These are phyloP conservation scores for Dimocarpus longan DNA, from an alignment of 345 rosid species.

Conservation along the genomic window DNA sequence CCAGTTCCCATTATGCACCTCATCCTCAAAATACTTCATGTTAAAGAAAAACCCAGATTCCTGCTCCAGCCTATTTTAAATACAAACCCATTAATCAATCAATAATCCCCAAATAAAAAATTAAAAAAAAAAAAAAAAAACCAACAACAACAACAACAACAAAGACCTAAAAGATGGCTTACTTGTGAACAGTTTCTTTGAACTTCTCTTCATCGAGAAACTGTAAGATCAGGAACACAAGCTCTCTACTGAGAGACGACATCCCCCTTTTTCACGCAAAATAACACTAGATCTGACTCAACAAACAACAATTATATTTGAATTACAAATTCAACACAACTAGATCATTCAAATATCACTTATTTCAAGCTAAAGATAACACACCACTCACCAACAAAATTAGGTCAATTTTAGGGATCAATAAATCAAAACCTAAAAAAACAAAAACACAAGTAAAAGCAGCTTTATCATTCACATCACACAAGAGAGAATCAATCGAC, in stretches of 20 bases:
- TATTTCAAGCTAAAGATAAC: constrained; percentile 11
- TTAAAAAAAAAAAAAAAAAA: too few species aligned
- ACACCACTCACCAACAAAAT: background rate
- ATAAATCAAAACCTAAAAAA: background rate
- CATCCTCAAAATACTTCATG: constrained; percentile 98
- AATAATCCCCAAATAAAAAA: too few species aligned
- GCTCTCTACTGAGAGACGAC: constrained; percentile 99
- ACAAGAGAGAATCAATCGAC: constrained; percentile 21
- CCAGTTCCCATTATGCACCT: constrained; percentile 96
- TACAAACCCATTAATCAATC: constrained; percentile 26
- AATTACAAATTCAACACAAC: constrained; percentile 9
- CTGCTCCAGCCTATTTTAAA: constrained; percentile 81
- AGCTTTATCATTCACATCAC: constrained; percentile 40
- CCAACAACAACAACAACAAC: background rate
- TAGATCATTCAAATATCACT: constrained; percentile 44
- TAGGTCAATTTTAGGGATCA: constrained; percentile 39
- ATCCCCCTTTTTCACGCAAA: constrained; percentile 42
- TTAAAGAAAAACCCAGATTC: constrained; percentile 99
- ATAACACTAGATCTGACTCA: constrained; percentile 64
- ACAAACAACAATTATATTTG: background rate
- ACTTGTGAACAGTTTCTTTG: constrained; percentile 98
- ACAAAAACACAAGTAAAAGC: constrained; percentile 27
- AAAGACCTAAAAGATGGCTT: constrained; percentile 27
- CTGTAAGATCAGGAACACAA: constrained; percentile 96
- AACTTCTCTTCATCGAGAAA: constrained; percentile 99